These are phyloP conservation scores for Zoysia japonica DNA, from an alignment of 176 grass and related monocot genomes.

Conservation along the genomic window DNA sequence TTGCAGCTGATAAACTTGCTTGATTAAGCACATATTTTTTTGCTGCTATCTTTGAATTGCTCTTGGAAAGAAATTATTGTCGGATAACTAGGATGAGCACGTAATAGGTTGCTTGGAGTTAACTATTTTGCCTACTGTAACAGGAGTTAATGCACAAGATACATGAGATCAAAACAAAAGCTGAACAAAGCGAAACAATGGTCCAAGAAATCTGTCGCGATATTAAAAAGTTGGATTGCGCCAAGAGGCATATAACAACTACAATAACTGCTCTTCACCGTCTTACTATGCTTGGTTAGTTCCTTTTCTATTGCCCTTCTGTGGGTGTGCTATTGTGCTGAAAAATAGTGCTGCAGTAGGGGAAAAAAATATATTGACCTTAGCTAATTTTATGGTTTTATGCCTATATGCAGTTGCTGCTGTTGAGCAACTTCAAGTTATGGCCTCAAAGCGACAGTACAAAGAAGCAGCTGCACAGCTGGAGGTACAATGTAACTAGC, in stretches of 20 bases:
- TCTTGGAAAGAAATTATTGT: neutral
- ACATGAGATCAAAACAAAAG: constrained; percentile 96
- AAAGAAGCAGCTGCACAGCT: constrained; percentile 96
- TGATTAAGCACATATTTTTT: constrained; percentile 14
- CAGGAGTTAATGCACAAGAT: constrained; percentile 98
- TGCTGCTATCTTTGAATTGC: neutral
- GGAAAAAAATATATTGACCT: constrained; percentile 1
- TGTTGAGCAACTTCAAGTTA: constrained; percentile 98
- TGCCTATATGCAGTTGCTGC: constrained; percentile 70
- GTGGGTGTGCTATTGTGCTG: neutral
- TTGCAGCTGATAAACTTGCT: neutral
- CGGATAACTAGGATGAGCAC: constrained; percentile 8
- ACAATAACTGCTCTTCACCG: constrained; percentile 98
- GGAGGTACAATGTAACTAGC: constrained; percentile 56
- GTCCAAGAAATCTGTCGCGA: constrained; percentile 99
- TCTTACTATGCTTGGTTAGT: constrained; percentile 96
- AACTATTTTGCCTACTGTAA: constrained; percentile 20
- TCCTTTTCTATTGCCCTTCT: constrained; percentile 12
- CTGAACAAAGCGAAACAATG: constrained; percentile 95
- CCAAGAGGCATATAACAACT: constrained; percentile 98
- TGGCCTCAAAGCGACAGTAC: constrained; percentile 98
- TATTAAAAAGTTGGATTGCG: constrained; percentile 94
- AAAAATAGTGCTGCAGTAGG: neutral
- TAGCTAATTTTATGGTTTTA: constrained; percentile 21
- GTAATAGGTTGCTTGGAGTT: constrained; percentile 23